phyloP scores from a whole-genome alignment of 1,139 yeast species.

The Hansenula sp. region DNA sequence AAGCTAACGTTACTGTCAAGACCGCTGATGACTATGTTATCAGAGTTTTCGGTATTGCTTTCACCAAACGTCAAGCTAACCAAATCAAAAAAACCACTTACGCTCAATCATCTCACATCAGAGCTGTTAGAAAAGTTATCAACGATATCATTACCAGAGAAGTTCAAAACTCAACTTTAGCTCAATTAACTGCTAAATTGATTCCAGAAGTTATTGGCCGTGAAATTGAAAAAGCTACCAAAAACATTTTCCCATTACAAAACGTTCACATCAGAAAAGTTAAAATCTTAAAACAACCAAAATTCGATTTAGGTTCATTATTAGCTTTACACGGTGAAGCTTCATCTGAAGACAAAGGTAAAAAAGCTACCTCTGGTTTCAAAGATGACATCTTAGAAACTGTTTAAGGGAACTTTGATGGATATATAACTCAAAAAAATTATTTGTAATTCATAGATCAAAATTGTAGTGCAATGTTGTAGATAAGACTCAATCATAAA shows the following conservation, averaged over 20 bases:
- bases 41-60: slow-evolving; percentile 86
- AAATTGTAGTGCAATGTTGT: background rate
- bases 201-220: slow-evolving; percentile 90
- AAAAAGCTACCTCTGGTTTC: slow-evolving; percentile 84
- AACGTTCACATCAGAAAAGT: slow-evolving; percentile 92
- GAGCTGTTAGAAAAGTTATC: slow-evolving; percentile 84
- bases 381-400: slow-evolving; percentile 88
- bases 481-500: too few relatives aligned
- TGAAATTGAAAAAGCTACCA: slow-evolving; percentile 85
- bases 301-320: slow-evolving; percentile 85
- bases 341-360: slow-evolving; percentile 80
- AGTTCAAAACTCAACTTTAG: slow-evolving; percentile 78
- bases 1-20: slow-evolving; percentile 89
- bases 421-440: background rate
- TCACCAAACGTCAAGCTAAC: slow-evolving; percentile 88
- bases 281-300: slow-evolving; percentile 87
- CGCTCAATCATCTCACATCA: slow-evolving; percentile 88
- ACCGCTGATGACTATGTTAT: slow-evolving; percentile 87
- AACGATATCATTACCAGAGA: slow-evolving; percentile 82
- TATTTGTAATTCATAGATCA: slow-evolving; percentile 1
- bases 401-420: slow-evolving; percentile 42
- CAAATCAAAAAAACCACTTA: slow-evolving; percentile 89
- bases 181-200: slow-evolving; percentile 84
- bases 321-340: slow-evolving; percentile 91
- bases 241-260: slow-evolving; percentile 83